phyloP scores from a whole-genome alignment of 2,329 filamentous ascomycete species.

The Pezicula carpinea region DNA sequence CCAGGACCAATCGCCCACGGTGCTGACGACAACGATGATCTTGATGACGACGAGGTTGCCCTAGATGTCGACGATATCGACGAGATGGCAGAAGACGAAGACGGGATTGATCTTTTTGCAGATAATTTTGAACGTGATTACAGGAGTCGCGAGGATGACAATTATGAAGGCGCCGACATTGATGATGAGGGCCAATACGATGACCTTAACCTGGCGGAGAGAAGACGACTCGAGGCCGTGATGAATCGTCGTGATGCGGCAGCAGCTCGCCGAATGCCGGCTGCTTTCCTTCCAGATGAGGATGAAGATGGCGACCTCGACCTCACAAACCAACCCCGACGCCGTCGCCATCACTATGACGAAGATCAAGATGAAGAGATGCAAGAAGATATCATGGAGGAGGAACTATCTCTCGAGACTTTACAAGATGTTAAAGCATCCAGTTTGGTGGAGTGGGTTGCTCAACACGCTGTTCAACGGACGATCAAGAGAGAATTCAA shows the following conservation, averaged over 20 bases:
- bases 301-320: constrained; percentile 83
- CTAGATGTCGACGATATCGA: constrained; percentile 74
- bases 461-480: constrained; percentile 81
- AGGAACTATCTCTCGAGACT: constrained; percentile 88
- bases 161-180: constrained; percentile 66
- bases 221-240: constrained; percentile 67
- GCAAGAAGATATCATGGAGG: constrained; percentile 90
- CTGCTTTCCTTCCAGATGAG: constrained; percentile 73
- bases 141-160: constrained; percentile 59
- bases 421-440: constrained; percentile 90
- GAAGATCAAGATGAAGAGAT: constrained; percentile 92
- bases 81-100: constrained; percentile 76
- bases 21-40: constrained; percentile 62
- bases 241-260: constrained; percentile 72
- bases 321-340: constrained; percentile 77
- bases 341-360: constrained; percentile 85
- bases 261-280: constrained; percentile 62
- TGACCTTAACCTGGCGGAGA: constrained; percentile 59
- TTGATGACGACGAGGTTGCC: constrained; percentile 67
- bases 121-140: constrained; percentile 72
- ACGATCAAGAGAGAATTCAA: constrained; percentile 97
- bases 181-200: constrained; percentile 77
- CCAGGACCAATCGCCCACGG: constrained; percentile 60
- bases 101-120: constrained; percentile 73
- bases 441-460: constrained; percentile 92